Base-by-base conservation (phyloP, 805 yeast genomes). In the Candida manassasensis region DNA sequence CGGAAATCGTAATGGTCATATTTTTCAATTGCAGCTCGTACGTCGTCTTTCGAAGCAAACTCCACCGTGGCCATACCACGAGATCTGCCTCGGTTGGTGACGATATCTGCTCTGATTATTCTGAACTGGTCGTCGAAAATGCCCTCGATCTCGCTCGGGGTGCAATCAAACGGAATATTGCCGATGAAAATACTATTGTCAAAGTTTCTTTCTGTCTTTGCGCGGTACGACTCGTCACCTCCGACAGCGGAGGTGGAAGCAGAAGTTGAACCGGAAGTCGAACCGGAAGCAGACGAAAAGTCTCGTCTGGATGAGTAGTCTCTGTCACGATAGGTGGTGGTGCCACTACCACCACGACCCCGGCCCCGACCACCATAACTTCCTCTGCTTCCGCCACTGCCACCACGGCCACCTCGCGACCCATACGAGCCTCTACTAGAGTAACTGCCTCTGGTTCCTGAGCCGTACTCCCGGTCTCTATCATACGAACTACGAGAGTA, bases 1-100 rank as follows among this genome's bases (percentile, higher is more conserved):
- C 68, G 61, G 43, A 79, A 74, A 22, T 65, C 67, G 19, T 79
- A 68, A 51, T 84, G 80, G 59, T 84, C 83, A 49, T 71, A 81
- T 47, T 75, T 69, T 36, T 68, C 61, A 49, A 88, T 85, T 9
- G 96, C 96, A 16, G 64, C 69, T 31, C 68, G 71, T 4, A 86
- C 96, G 37, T 78, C 82, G 12, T 73, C 79, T 40, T 69, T 69
- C 39, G 67, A 66, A 9, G 77, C 66, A 50, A 81, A 89, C 58
- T 88, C 96, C 27, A 88, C 96, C 16, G 95, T 85, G 27, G 89
- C 90, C 90, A 82, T 83, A 43, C 95, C 95, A 61, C 90, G 71
- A 52, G 87, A 81, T 50, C 82, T 82, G 38, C 94, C 94, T 47
- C 81, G 76, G 41, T 76, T 71, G 2, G 81, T 79, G 29, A 87